Evolutionary conservation across 805 yeast species (phyloP), one percentile per base, ranked within the genome.

Genomic region (Yamadazyma takamatsuzukensis): DNA sequence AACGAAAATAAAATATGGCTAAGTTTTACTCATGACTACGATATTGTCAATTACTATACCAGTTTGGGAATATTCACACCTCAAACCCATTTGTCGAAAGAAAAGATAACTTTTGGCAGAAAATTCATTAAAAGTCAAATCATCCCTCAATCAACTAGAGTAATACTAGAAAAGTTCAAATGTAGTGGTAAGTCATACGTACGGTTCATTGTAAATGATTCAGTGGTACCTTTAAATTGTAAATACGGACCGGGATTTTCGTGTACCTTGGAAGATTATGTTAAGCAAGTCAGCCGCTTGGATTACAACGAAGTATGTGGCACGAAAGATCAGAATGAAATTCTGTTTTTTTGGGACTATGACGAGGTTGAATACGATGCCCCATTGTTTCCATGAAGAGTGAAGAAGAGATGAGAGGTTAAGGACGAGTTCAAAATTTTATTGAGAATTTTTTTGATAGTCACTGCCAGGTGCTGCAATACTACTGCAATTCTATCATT

Each of bases 21-120:
- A 44, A 81, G 78, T 40, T 80, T 84, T 63, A 68, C 86, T 8
- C 95, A 86, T 49, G 95, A 86, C 52, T 70, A 80, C 22, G 82
- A 80, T 42, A 54, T 83, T 25, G 61, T 76, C 37, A 63, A 76
- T 24, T 77, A 70, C 42, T 59, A 79, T 46, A 62, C 83, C n/a
- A 82, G 89, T 2, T 56, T 83, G 27, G 87, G 85, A 7, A 49
- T 83, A 39, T 37, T 69, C 36, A 59, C 62, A 39, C 26, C 8
- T 24, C 26, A 24, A 11, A n/a, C 15, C 4, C 8, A 17, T 14
- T 23, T 36, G 13, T 21, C 16, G 15, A 32, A 29, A 17, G 21
- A 27, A 2, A 27, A 25, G 5, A 15, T 25, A 15, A 18, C 9
- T 2, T 28, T 31, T 10, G 27, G 15, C 12, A 28, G 25, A 11